Evolutionary conservation across 345 rosid genomes (phyloP).

Genomic region (Ceriops tagal): DNA sequence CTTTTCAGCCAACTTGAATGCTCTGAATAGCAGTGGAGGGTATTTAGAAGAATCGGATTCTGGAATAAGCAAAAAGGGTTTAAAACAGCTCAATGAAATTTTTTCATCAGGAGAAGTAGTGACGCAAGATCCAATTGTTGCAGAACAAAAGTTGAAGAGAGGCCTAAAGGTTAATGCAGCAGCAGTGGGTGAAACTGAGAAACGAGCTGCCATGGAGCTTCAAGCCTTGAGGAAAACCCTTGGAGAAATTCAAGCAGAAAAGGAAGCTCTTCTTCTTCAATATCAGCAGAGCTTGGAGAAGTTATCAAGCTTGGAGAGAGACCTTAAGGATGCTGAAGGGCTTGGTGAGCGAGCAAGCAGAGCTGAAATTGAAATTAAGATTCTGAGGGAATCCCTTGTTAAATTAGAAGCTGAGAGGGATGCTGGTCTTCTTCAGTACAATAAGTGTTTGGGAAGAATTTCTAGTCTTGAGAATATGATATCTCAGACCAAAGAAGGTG

Average conservation of each 20-base stretch:
- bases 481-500: conserved; percentile 24
- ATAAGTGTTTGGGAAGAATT: conserved; percentile 20
- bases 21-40: conserved; percentile 19
- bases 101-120: conserved; percentile 27
- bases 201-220: conserved; percentile 17
- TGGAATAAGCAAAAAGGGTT: conserved; percentile 48
- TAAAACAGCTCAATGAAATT: conserved; percentile 66
- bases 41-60: conserved; percentile 36
- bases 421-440: conserved; percentile 26
- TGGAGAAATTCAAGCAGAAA: conserved; percentile 27
- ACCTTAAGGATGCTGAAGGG: conserved; percentile 25
- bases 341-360: conserved; percentile 32
- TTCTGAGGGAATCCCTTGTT: conserved; percentile 24
- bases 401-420: conserved; percentile 32
- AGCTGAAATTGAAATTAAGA: conserved; percentile 30
- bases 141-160: conserved; percentile 25
- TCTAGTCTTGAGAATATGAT: conserved; percentile 24
- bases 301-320: conserved; percentile 26
- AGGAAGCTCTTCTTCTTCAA: conserved; percentile 23
- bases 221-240: conserved; percentile 23
- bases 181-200: conserved; percentile 5
- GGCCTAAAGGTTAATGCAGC: conserved; percentile 22
- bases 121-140: conserved; percentile 19
- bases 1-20: conserved; percentile 30
- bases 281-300: conserved; percentile 30